These are phyloP conservation scores for Diphasiastrum complanatum DNA, from an alignment of 83 land plant species.

Conservation along the genomic window DNA sequence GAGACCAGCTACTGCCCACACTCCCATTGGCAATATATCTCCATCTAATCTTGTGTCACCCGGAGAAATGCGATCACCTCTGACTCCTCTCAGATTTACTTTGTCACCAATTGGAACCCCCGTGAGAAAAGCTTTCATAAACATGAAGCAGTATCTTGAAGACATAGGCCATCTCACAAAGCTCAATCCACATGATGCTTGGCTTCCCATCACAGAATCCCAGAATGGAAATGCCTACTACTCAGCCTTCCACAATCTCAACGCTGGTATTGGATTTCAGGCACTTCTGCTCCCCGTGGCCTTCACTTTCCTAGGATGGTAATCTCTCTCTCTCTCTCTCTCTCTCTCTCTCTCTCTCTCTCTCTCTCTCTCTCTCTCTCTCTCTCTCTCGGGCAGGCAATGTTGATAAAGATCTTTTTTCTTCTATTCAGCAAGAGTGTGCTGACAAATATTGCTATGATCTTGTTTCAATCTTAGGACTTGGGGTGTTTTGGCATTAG, in stretches of 20 bases:
- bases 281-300: slow-evolving; percentile 8
- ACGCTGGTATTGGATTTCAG: slow-evolving; percentile 14
- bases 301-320: slow-evolving; percentile 10
- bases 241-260: slow-evolving; percentile 16
- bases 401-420: not conserved
- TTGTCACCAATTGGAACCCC: slow-evolving; percentile 10
- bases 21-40: not conserved
- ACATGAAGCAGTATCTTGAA: too few species aligned
- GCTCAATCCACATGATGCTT: too few species aligned
- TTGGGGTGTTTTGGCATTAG: slow-evolving; percentile 11
- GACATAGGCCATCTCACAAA: slow-evolving; percentile 10
- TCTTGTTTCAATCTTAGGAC: not conserved
- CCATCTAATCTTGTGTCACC: not conserved
- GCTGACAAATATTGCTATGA: not conserved
- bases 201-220: slow-evolving; percentile 11
- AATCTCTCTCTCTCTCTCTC: not conserved
- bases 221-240: slow-evolving; percentile 9
- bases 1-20: not conserved
- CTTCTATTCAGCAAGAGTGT: not conserved
- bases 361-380: not conserved
- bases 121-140: slow-evolving; percentile 5
- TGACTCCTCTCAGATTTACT: not conserved
- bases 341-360: not conserved
- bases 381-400: not conserved
- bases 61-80: not conserved